Evolutionary conservation across 306 rosid genomes (phyloP).

Genomic region (Elaeagnus macrophylla): DNA sequence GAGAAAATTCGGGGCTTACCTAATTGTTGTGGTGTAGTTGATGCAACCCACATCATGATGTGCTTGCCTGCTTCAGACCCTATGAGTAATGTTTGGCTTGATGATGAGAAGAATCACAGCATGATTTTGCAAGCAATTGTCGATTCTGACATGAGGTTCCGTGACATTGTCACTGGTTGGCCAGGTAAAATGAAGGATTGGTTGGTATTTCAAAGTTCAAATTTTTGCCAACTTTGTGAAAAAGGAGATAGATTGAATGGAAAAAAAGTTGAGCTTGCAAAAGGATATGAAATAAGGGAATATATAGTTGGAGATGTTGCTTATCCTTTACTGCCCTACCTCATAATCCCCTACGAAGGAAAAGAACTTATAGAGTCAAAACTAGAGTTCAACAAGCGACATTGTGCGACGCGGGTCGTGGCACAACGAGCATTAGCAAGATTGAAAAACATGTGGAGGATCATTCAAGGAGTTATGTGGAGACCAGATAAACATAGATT

Average conservation of each 20-base stretch:
- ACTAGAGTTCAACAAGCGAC: slow-evolving; percentile 53
- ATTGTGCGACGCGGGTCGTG: slow-evolving; percentile 48
- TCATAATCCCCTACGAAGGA: slow-evolving; percentile 71
- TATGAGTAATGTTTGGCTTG: slow-evolving; percentile 58
- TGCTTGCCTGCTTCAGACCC: slow-evolving; percentile 63
- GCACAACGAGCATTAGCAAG: slow-evolving; percentile 64
- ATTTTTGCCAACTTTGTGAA: slow-evolving; percentile 49
- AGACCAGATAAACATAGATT: slow-evolving; percentile 82
- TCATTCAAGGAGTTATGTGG: slow-evolving; percentile 92
- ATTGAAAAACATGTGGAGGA: slow-evolving; percentile 81
- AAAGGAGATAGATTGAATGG: slow-evolving; percentile 66
- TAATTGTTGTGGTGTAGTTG: slow-evolving; percentile 73
- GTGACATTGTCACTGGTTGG: slow-evolving; percentile 82
- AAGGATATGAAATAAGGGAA: slow-evolving; percentile 59
- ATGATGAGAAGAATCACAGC: slow-evolving; percentile 65
- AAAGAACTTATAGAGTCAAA: slow-evolving; percentile 44
- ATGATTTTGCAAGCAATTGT: slow-evolving; percentile 92
- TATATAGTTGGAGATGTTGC: slow-evolving; percentile 79
- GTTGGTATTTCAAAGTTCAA: slow-evolving; percentile 53
- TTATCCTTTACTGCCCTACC: slow-evolving; percentile 69
- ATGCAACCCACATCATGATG: slow-evolving; percentile 65
- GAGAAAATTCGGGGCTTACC: slow-evolving; percentile 70
- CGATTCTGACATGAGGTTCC: slow-evolving; percentile 73
- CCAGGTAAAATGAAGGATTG: slow-evolving; percentile 71
- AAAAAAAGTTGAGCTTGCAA: slow-evolving; percentile 30